Evolutionary conservation across 495 filamentous ascomycete genomes (phyloP).

Genomic region (Penicillium pulvis): DNA sequence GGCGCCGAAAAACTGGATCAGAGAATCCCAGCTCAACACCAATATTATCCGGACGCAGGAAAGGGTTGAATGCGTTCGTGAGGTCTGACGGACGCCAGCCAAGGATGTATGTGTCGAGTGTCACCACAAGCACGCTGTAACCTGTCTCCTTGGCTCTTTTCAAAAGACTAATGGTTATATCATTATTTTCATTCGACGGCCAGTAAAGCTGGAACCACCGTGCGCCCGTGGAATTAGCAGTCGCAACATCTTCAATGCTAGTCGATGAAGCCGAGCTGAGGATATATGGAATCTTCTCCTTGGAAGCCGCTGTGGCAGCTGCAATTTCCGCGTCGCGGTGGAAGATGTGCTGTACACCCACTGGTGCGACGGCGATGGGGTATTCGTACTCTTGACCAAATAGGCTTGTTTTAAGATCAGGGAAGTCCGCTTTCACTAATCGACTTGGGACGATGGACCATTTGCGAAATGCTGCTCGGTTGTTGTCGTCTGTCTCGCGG

Average conservation of each 20-base stretch:
- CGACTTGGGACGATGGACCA: constrained; percentile 41
- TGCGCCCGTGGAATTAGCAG: constrained; percentile 35
- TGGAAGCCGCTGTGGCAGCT: constrained; percentile 42
- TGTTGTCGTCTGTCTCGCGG: constrained; percentile 38
- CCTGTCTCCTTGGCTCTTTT: constrained; percentile 54
- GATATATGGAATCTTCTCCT: constrained; percentile 51
- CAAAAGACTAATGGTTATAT: constrained; percentile 55
- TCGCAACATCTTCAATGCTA: constrained; percentile 48
- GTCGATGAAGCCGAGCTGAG: constrained; percentile 49
- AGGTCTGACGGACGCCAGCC: constrained; percentile 62
- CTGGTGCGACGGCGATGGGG: constrained; percentile 53
- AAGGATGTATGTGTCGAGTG: constrained; percentile 61
- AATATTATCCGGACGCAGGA: constrained; percentile 48
- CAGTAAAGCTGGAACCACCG: constrained; percentile 67
- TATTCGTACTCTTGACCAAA: constrained; percentile 29
- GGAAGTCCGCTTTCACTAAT: constrained; percentile 24
- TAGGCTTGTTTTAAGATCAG: constrained; percentile 16
- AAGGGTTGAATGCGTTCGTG: constrained; percentile 54
- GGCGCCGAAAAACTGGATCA: constrained; percentile 57
- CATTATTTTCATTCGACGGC: constrained; percentile 48
- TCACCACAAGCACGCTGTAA: constrained; percentile 59
- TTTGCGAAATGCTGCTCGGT: constrained; percentile 41
- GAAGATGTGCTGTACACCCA: constrained; percentile 56
- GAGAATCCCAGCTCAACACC: constrained; percentile 54
- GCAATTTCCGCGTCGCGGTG: constrained; percentile 49